Conservation (phyloP, 225 moss, liverwort and hornwort species). For the Antitrichia curtipendula region DNA sequence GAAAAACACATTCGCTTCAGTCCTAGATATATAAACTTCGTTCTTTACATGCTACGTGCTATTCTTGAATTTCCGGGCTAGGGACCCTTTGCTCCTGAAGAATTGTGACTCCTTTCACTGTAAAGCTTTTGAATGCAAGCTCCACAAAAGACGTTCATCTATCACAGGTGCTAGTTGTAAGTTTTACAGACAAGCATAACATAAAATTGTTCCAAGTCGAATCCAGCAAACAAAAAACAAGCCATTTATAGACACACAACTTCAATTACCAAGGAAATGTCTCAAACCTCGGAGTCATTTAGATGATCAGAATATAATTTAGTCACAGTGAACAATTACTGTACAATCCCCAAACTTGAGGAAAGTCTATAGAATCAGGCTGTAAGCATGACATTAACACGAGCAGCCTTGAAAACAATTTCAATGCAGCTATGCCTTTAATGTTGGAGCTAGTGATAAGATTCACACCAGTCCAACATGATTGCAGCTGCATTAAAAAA, state of each 20-base stretch:
- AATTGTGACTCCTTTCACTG: background rate
- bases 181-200: background rate
- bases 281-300: background rate
- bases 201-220: background rate
- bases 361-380: background rate
- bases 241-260: background rate
- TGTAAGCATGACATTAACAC: background rate
- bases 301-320: background rate
- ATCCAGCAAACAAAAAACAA: background rate
- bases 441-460: background rate
- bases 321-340: background rate
- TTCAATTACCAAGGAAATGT: background rate
- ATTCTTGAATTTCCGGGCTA: background rate
- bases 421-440: background rate
- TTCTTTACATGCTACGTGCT: too few species aligned
- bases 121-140: background rate
- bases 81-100: background rate
- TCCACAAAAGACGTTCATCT: background rate
- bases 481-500: background rate
- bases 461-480: background rate
- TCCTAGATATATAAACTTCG: too few species aligned
- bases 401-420: background rate
- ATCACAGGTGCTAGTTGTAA: background rate
- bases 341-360: background rate
- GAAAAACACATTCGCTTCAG: too few species aligned